Evolutionary conservation across 345 rosid genomes (phyloP), one percentile per base, ranked within the genome.

Genomic region (Sisymbrium altissimum): DNA sequence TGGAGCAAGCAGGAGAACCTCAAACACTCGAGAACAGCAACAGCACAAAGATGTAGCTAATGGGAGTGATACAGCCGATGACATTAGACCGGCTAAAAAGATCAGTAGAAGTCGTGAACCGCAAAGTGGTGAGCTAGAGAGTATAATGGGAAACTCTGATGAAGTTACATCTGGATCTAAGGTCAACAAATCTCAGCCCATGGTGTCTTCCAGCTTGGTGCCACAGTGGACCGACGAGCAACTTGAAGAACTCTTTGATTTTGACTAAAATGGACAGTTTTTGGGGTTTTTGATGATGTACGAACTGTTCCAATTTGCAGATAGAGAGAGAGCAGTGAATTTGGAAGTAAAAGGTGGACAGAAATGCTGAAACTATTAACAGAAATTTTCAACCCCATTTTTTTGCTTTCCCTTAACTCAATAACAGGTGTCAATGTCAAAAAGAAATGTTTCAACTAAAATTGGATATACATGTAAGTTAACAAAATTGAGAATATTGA

Each of bases 221-320:
- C 91, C 88, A 11, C 83, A 83, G 64, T 92, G 98, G 96, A 92
- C 98, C 0, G 95, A 92, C 57, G 96, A 92, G 71, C 98, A 92
- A 68, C 80, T 92, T 52, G 91, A 90, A 70, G 86, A 87, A 81
- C 92, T 92, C 64, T 79, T 87, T 66, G 85, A 77, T 36, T 84
- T 81, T 44, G 98, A 89, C 64, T 84, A 58, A 80, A 48, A 8
- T 46, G 3, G 70, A 30, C n/a, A 68, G 7, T 5, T 7, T 72
- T 39, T 17, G 14, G 14, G 10, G 10, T 69, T 44, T 45, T 57
- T 36, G 23, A 23, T 61, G 40, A 54, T 36, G 38, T 48, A 63
- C 33, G 10, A 68, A 55, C 50, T 19, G n/a, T 30, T 52, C 64
- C 46, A 68, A 64, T 50, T 32, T 15, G 11, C 27, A 21, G 21